phyloP scores from a whole-genome alignment of 768 basidiomycete species.

The Trametes sanguinea region DNA sequence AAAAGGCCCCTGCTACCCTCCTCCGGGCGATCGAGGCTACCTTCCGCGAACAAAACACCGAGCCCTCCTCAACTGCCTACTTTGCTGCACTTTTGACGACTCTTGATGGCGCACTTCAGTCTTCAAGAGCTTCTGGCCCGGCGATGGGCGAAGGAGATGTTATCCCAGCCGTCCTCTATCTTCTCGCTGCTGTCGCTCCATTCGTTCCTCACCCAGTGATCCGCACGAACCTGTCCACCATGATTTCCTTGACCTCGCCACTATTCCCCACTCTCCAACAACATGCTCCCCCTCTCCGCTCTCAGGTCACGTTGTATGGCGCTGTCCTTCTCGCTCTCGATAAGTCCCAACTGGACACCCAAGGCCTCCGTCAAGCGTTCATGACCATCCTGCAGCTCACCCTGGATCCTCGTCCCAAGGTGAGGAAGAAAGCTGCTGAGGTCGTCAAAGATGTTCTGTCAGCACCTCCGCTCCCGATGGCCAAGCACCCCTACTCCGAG shows the following conservation, averaged over 20 bases:
- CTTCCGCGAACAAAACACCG: slow-evolving; percentile 66
- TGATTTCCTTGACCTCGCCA: slow-evolving; percentile 75
- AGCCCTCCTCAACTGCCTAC: slow-evolving; percentile 83
- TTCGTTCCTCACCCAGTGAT: slow-evolving; percentile 82
- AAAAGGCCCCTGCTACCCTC: slow-evolving; percentile 86
- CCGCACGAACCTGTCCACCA: slow-evolving; percentile 67
- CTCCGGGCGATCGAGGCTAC: slow-evolving; percentile 84
- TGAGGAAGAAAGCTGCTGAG: slow-evolving; percentile 88
- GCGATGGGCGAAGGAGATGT: slow-evolving; percentile 66
- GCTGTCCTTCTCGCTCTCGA: slow-evolving; percentile 71
- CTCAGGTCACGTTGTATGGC: slow-evolving; percentile 79
- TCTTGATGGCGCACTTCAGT: slow-evolving; percentile 75
- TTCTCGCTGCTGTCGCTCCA: slow-evolving; percentile 75
- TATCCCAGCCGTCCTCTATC: slow-evolving; percentile 82
- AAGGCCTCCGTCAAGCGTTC: slow-evolving; percentile 77
- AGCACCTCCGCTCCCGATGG: slow-evolving; percentile 73
- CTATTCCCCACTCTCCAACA: slow-evolving; percentile 67
- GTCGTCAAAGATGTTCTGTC: slow-evolving; percentile 76
- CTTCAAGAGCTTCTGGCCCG: slow-evolving; percentile 41
- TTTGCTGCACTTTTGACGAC: slow-evolving; percentile 90
- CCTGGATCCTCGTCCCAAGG: slow-evolving; percentile 90
- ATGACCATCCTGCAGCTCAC: slow-evolving; percentile 80
- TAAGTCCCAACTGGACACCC: slow-evolving; percentile 64
- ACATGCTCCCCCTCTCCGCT: slow-evolving; percentile 82
- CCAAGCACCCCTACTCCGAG: slow-evolving; percentile 84